Base-by-base conservation (phyloP, 2,329 filamentous ascomycete species). In the Huntiella decipiens region DNA sequence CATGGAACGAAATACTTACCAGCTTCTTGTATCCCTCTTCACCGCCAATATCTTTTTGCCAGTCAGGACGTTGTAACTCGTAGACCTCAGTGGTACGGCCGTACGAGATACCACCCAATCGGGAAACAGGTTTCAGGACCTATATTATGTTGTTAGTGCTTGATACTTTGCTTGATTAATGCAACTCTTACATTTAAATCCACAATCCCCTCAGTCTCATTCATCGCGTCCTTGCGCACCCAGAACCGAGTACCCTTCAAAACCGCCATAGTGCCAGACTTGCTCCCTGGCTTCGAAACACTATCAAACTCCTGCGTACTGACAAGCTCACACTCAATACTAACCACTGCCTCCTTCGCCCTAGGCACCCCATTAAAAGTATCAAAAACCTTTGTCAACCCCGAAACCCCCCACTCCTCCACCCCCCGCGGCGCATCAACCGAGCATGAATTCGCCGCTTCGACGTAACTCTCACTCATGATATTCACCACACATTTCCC, bases 241-340 rank as follows among this genome's bases (percentile, higher is more conserved):
- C 87, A 95, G 57, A 95, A 94, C 22, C 79, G 70, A 32, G 82
- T 77, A 0, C 85, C 88, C 63, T 95, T 85, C 10, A 95, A 67
- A 32, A 93, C 71, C 1, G 73, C 80, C 51, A 94, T 56, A 3
- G 80, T 78, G 1, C 79, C 76, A 1, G 79, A 79, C 66, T 77
- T 86, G 63, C 78, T 79, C 2, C 82, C 85, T 0, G 80, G 79
- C 2, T 64, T 75, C 0, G 67, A 67, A 44, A 70, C 69, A 59
- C 78, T 83, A 60, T 88, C 79, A 63, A 84, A 93, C 62, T 94
- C 85, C 55, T 64, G 77, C 62, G 61, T 67, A 66, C 77, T 76
- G 51, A 88, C 72, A 39, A 95, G 60, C 61, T 78, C 85, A 32
- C 74, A 83, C 66, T 96, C 88, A 42, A 93, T 71, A 47, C 75